A percentile compares a stretch with the other conserved stretches of the same genome.
These are phyloP conservation scores for Chionographis japonica DNA, from an alignment of 106 monocot genomes.

Conservation along the genomic window DNA sequence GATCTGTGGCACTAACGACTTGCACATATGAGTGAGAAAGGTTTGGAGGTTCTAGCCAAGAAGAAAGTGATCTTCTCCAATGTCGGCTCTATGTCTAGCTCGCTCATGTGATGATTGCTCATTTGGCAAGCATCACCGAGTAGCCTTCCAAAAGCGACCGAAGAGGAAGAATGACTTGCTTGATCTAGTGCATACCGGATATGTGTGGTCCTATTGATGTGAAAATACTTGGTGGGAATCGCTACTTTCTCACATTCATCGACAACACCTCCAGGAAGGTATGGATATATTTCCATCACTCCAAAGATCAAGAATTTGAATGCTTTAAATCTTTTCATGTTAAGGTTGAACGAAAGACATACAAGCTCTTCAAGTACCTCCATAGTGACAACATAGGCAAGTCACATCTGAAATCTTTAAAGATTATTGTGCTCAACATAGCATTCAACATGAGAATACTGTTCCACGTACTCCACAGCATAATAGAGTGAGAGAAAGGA, in stretches of 20 bases:
- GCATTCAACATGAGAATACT: background rate
- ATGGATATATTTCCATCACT: background rate
- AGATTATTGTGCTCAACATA: background rate
- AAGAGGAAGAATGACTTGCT: background rate
- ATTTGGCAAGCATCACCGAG: background rate
- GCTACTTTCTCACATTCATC: too few relatives aligned
- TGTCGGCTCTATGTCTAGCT: too few relatives aligned
- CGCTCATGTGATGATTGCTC: slow-evolving; percentile 2
- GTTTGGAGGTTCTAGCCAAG: too few relatives aligned
- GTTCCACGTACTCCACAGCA: background rate
- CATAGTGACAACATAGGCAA: background rate
- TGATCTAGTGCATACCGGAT: background rate
- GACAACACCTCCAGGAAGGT: too few relatives aligned
- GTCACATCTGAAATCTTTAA: background rate
- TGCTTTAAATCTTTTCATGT: background rate
- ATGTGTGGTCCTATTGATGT: background rate
- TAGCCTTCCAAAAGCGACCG: background rate
- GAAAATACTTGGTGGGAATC: background rate
- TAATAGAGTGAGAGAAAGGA: background rate
- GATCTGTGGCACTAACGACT: too few relatives aligned
- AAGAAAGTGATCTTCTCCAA: too few relatives aligned
- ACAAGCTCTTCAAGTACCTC: background rate
- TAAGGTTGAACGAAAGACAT: background rate
- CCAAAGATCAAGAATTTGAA: background rate
- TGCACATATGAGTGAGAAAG: too few relatives aligned